These are phyloP conservation scores for Aphanomyces cochlioides DNA, from an alignment of 352 stramenopile genomes.

Conservation along the genomic window DNA sequence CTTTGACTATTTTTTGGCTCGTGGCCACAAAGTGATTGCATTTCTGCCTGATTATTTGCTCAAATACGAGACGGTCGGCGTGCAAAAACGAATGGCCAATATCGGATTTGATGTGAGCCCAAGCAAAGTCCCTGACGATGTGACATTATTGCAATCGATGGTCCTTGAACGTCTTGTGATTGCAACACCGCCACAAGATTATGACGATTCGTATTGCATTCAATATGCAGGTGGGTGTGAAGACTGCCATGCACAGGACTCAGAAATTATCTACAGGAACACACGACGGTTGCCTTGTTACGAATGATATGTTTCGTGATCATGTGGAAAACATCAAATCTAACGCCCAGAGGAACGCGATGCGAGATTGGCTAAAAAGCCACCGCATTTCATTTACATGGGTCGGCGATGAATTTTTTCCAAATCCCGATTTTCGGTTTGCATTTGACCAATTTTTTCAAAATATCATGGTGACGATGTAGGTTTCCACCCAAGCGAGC, in stretches of 20 bases:
- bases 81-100: constrained; percentile 33
- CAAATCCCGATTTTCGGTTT: constrained; percentile 81
- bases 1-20: constrained; percentile 61
- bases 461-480: background rate
- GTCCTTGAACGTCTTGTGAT: constrained; percentile 69
- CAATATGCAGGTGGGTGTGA: constrained; percentile 51
- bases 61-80: constrained; percentile 46
- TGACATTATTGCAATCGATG: constrained; percentile 59
- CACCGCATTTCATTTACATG: constrained; percentile 86
- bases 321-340: constrained; percentile 68
- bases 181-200: constrained; percentile 79
- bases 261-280: constrained; percentile 33
- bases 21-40: constrained; percentile 71
- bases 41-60: constrained; percentile 85
- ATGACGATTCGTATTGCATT: constrained; percentile 90
- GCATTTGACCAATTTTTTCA: constrained; percentile 1
- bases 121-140: constrained; percentile 69
- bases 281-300: constrained; percentile 75
- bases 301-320: constrained; percentile 86
- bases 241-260: background rate
- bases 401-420: constrained; percentile 82
- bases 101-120: constrained; percentile 38
- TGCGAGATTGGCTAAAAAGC: constrained; percentile 58
- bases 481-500: constrained; percentile 20
- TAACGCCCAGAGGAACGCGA: constrained; percentile 52